Evolutionary conservation across 345 rosid species (phyloP).

Genomic region (Viola odorata): DNA sequence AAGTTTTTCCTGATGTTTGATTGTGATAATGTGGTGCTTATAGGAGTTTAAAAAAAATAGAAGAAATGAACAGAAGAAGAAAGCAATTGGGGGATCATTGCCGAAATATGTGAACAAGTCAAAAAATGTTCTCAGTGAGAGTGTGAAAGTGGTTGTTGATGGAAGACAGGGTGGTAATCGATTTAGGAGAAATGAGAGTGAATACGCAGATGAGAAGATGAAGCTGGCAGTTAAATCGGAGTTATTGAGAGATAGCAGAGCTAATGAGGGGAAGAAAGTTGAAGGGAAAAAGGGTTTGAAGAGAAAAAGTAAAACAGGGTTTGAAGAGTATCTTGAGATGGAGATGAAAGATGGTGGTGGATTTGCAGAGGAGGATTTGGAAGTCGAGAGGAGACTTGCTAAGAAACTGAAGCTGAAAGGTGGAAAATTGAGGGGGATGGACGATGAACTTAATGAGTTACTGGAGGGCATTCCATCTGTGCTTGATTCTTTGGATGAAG

Average conservation of each 20-base stretch:
- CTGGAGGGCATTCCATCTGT: conserved; percentile 45
- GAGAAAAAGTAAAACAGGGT: conserved; percentile 45
- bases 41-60: conserved; percentile 43
- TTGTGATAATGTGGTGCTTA: conserved; percentile 11
- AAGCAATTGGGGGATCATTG: conserved; percentile 3
- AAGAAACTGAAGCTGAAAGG: conserved; percentile 78
- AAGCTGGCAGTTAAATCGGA: conserved; percentile 3
- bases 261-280: conserved; percentile 21
- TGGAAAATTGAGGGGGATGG: conserved; percentile 56
- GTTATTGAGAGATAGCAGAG: neutral
- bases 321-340: conserved; percentile 66
- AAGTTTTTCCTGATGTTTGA: neutral
- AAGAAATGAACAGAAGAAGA: conserved; percentile 13
- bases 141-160: conserved; percentile 3
- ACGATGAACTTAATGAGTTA: conserved; percentile 55
- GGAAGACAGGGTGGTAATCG: neutral
- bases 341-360: conserved; percentile 27
- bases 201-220: conserved; percentile 9
- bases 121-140: conserved; percentile 8
- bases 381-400: conserved; percentile 71
- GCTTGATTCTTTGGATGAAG: conserved; percentile 29
- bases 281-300: conserved; percentile 31
- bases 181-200: conserved; percentile 11
- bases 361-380: conserved; percentile 44
- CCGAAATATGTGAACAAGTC: conserved; percentile 17